phyloP scores from a whole-genome alignment of 257 asterid species.

The Penstemon eatonii region DNA sequence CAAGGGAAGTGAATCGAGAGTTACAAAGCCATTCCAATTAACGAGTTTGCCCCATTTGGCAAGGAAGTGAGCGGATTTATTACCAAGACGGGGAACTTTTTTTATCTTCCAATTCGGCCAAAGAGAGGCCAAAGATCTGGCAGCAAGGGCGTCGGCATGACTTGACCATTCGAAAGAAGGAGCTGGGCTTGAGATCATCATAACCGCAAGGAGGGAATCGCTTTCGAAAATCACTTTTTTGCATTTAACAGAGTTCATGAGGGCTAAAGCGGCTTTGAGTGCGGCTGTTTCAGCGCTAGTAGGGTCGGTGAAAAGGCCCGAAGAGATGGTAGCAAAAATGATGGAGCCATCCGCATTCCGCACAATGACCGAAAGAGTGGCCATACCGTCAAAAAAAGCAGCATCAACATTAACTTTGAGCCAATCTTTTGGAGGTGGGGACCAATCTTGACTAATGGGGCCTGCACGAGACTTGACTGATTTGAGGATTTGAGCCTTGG shows the following conservation, averaged over 20 bases:
- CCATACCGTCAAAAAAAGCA: background rate
- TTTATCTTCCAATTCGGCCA: background rate
- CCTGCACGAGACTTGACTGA: background rate
- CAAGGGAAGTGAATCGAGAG: background rate
- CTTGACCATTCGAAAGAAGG: background rate
- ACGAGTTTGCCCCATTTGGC: background rate
- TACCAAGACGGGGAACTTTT: background rate
- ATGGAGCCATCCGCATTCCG: background rate
- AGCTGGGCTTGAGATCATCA: no score
- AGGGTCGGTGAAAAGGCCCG: background rate
- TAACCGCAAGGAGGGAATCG: background rate
- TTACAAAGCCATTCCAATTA: background rate
- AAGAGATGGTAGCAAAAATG: background rate
- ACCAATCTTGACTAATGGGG: background rate
- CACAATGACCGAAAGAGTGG: background rate
- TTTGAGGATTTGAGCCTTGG: no score
- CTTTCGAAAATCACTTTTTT: background rate
- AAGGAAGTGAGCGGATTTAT: background rate
- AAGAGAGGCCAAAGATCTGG: no score
- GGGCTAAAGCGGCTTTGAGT: background rate
- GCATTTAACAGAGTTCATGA: no score
- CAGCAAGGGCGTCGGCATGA: background rate
- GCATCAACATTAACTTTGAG: background rate
- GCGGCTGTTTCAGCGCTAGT: background rate
- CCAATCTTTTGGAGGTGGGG: background rate